phyloP scores from a whole-genome alignment of 2,329 filamentous ascomycete genomes.

The Scedosporium dehoogii region DNA sequence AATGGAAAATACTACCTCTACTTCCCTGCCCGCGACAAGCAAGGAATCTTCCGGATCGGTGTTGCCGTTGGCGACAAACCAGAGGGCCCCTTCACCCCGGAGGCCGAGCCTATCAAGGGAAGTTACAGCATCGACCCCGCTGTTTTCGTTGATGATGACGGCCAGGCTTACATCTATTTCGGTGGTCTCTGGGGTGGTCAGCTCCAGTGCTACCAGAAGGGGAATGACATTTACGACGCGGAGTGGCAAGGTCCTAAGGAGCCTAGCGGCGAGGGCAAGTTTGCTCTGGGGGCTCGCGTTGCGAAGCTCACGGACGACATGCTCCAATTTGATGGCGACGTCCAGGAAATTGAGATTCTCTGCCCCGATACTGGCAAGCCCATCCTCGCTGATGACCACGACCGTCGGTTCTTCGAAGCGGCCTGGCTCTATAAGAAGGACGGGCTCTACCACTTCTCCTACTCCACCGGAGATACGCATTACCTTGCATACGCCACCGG shows the following conservation, averaged over 20 bases:
- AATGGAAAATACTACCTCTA: slow-evolving; percentile 65
- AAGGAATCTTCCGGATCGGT: slow-evolving; percentile 63
- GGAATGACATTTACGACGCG: slow-evolving; percentile 43
- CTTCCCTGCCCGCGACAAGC: slow-evolving; percentile 64
- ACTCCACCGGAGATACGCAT: slow-evolving; percentile 71
- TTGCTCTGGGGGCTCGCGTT: slow-evolving; percentile 57
- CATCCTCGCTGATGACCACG: slow-evolving; percentile 58
- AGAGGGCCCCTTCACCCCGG: slow-evolving; percentile 59
- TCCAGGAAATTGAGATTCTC: slow-evolving; percentile 54
- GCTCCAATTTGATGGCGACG: slow-evolving; percentile 45
- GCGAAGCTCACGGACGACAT: slow-evolving; percentile 56
- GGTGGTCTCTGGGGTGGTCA: slow-evolving; percentile 76
- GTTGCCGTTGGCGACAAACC: slow-evolving; percentile 56
- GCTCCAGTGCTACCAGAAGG: slow-evolving; percentile 61
- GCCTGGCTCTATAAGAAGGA: slow-evolving; percentile 69
- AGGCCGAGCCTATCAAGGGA: slow-evolving; percentile 54
- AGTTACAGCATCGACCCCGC: slow-evolving; percentile 72
- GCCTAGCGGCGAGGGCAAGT: slow-evolving; percentile 41
- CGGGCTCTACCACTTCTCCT: slow-evolving; percentile 64
- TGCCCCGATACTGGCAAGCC: slow-evolving; percentile 50
- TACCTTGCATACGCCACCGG: slow-evolving; percentile 61
- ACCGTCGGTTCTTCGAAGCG: slow-evolving; percentile 69
- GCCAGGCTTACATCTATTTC: slow-evolving; percentile 47
- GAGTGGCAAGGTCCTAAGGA: slow-evolving; percentile 47
- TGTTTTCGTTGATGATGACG: slow-evolving; percentile 54